Base-by-base conservation (phyloP, 2,329 filamentous ascomycete genomes). In the Epichloe scottii region DNA sequence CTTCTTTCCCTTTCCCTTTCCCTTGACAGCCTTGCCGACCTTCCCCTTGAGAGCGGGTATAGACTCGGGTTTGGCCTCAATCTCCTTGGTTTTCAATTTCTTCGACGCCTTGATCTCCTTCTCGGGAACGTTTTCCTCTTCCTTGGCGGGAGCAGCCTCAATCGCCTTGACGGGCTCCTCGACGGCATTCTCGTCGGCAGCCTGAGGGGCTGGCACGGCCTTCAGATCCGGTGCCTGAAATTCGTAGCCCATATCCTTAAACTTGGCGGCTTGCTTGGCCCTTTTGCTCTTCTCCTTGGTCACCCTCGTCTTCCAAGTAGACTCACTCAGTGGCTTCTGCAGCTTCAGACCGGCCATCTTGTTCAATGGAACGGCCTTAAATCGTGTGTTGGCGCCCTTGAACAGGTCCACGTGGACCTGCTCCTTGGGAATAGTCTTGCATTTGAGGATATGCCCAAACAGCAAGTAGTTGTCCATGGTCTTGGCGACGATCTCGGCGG, bases 401-500 rank as follows among this genome's bases (percentile, higher is more conserved):
- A 89, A 97, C 49, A 96, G 73, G 55, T 88, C 77, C 23, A 82
- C 77, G 65, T 94, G 88, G 42, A 95, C 73, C 63, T 90, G 82
- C 54, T 87, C 87, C 52, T 81, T 72, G 4, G 87, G 81, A 4
- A 96, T 78, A 23, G 82, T 73, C 64, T 88, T 87, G 69, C 90
- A 91, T 69, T 94, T 91, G 59, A 98, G 75, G 55, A 97, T 86
- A 66, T 96, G 91, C 5, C 89, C 88, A 66, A 95, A 97, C 63
- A 98, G 78, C 39, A 97, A 81, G 69, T 98, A 98, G 71, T 90
- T 94, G 75, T 96, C 82, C 93, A 98, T 98, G 21, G 93, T 95
- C 71, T 89, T 87, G 47, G 88, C 85, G 33, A 95, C 91, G 59
- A 97, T 89, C 61, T 88, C 85, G 39, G 93, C 91, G n/a, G 78